Evolutionary conservation across 2,329 filamentous ascomycete species (phyloP), one percentile per base, ranked within the genome.

Genomic region (Atkinsonella hypoxylon): DNA sequence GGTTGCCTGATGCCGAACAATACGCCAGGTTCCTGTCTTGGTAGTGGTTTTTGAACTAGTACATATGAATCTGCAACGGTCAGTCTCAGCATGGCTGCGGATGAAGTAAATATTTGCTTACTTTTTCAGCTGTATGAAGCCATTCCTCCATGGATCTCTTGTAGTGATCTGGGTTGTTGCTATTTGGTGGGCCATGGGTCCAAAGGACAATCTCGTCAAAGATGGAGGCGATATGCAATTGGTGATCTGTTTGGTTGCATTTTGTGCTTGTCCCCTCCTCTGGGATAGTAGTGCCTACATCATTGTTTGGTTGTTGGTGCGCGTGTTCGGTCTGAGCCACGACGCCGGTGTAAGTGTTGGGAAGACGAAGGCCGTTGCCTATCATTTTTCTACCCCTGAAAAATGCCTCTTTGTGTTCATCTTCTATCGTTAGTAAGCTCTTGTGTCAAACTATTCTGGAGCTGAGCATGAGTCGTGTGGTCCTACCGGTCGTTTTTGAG

Each of bases 181-280:
- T 81, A 6, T 81, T 81, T 47, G 79, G 59, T 1, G 70, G 66
- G 57, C 93, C 89, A 64, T 95, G 89, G 0, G 79, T 83, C 90
- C 90, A 97, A n/a, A 95, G 75, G 3, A 88, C 69, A 47, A 95
- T 64, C 50, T 85, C 74, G 7, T 89, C 80, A 62, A 96, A 96
- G 18, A 72, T 73, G 10, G 80, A 76, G 1, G 77, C 72, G 22
- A 77, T 72, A 12, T 70, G 64, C 8, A 62, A 59, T 40, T 70
- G 60, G 15, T 71, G 69, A 2, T 40, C 40, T 13, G 47, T 13
- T 36, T 17, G 31, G 12, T 5, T 20, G 17, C 11, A 17, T 73
- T 69, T 1, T 71, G 20, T 9, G 20, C 18, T 38, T n/a, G 18
- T 40, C 18, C n/a, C 13, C 13, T 15, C 20, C 30, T 30, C 18